Evolutionary conservation across 2,329 filamentous ascomycete species (phyloP), one percentile per base, ranked within the genome.

Genomic region (Cladosporium sp.): DNA sequence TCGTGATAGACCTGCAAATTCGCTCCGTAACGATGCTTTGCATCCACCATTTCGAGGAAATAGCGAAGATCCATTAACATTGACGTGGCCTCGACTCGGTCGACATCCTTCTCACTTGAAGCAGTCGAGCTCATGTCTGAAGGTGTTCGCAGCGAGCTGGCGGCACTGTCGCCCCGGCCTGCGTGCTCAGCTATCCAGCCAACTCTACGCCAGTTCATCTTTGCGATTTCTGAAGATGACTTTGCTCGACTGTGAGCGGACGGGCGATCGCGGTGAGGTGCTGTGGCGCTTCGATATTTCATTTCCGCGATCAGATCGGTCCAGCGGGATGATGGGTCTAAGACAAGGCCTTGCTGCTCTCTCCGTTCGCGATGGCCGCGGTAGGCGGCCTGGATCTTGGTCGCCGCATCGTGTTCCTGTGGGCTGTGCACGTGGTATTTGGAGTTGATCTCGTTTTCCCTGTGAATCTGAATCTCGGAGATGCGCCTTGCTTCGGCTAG

Each of bases 51-150:
- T 61, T 95, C 82, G 1, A 83, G 74, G 55, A 93, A 95, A 63
- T 95, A 95, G 61, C 87, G 84, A 25, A 93, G 67, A 32, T 88
- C 88, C 84, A 95, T 89, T 65, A 83, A 83, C 67, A 84, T 87
- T 0, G 87, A 81, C 2, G 15, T 40, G 11, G 75, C 59, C 78
- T 73, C 1, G 70, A 70, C 60, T 77, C 78, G 50, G 4, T 33
- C 36, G 1, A 9, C 32, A 75, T 69, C 57, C 80, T 72, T 11
- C 73, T 63, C 50, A 72, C 70, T 43, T 59, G 62, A 22, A 51
- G 56, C 22, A 59, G 55, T n/a, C 65, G 59, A 38, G 65, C 58
- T n/a, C 54, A 58, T 12, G 57, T 60, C 36, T 67, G 13, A 61
- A 72, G 59, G 72, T 67, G 53, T 46, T 27, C 43, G 12, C 61